Evolutionary conservation across 2,329 filamentous ascomycete species (phyloP).

Genomic region (Ophiostoma perfectum): DNA sequence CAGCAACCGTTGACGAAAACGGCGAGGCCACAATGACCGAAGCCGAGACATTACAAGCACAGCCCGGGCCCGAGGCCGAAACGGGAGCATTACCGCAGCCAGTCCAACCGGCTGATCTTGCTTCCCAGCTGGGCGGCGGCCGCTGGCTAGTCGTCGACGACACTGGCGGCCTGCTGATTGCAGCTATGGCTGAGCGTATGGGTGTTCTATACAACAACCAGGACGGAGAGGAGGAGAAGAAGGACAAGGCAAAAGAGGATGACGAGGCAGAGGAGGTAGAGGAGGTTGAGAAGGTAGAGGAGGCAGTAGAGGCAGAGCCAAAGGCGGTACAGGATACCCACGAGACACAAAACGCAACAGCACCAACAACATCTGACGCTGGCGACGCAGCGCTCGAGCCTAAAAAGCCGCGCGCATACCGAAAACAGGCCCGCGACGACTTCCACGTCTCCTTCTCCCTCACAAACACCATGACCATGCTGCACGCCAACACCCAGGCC

Average conservation of each 20-base stretch:
- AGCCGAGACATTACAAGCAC: neutral
- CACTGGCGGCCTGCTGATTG: constrained; percentile 74
- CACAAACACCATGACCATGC: constrained; percentile 71
- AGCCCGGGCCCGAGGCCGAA: constrained; percentile 23
- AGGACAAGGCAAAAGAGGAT: neutral
- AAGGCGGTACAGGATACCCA: neutral
- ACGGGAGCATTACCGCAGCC: constrained; percentile 8
- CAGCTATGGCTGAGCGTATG: constrained; percentile 83
- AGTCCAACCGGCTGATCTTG: neutral
- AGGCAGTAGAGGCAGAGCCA: neutral
- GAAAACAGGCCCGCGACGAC: constrained; percentile 38
- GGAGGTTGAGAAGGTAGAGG: neutral
- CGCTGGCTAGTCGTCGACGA: constrained; percentile 83
- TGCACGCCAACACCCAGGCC: constrained; percentile 78
- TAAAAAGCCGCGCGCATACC: constrained; percentile 5
- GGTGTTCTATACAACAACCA: constrained; percentile 59
- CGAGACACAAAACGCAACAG: neutral
- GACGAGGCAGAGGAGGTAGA: neutral
- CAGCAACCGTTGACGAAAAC: neutral
- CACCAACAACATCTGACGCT: neutral
- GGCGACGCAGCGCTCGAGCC: neutral
- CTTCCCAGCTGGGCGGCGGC: constrained; percentile 30
- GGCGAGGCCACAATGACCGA: neutral
- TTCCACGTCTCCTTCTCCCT: constrained; percentile 60
- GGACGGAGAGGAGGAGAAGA: neutral